phyloP scores from a whole-genome alignment of 2,329 filamentous ascomycete genomes.

The Epicoccum sorghinum region DNA sequence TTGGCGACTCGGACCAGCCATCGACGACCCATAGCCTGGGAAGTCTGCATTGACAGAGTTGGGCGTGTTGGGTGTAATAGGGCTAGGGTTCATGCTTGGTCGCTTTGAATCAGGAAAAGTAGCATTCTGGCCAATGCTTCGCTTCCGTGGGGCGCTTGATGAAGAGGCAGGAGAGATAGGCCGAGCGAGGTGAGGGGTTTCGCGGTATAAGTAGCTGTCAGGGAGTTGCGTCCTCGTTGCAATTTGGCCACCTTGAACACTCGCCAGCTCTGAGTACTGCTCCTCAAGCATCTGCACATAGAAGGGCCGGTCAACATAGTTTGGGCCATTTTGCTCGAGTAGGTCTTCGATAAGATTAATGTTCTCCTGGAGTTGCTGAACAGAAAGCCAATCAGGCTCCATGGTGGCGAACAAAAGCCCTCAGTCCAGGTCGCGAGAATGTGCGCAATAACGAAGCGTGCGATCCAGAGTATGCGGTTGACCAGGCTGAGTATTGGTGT shows the following conservation, averaged over 20 bases:
- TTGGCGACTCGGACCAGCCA: slow-evolving; percentile 10
- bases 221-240: neutral
- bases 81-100: slow-evolving; percentile 30
- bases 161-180: slow-evolving; percentile 9
- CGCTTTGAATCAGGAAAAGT: slow-evolving; percentile 32
- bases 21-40: neutral
- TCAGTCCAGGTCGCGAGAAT: neutral
- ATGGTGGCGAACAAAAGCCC: neutral
- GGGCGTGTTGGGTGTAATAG: slow-evolving; percentile 30
- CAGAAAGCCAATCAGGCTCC: slow-evolving; percentile 1
- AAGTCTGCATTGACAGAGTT: slow-evolving; percentile 15
- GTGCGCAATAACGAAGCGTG: neutral
- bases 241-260: neutral
- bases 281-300: slow-evolving; percentile 14
- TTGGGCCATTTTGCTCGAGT: slow-evolving; percentile 2
- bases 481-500: no score
- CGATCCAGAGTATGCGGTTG: neutral
- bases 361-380: slow-evolving; percentile 7
- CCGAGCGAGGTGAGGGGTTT: neutral
- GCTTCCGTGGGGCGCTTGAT: slow-evolving; percentile 29
- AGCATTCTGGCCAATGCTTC: slow-evolving; percentile 26
- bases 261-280: slow-evolving; percentile 6
- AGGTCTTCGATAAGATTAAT: slow-evolving; percentile 13
- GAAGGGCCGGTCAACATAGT: slow-evolving; percentile 2
- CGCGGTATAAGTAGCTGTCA: neutral